Conservation (phyloP, 2,329 filamentous ascomycete genomes). For the Didymella pinodella region DNA sequence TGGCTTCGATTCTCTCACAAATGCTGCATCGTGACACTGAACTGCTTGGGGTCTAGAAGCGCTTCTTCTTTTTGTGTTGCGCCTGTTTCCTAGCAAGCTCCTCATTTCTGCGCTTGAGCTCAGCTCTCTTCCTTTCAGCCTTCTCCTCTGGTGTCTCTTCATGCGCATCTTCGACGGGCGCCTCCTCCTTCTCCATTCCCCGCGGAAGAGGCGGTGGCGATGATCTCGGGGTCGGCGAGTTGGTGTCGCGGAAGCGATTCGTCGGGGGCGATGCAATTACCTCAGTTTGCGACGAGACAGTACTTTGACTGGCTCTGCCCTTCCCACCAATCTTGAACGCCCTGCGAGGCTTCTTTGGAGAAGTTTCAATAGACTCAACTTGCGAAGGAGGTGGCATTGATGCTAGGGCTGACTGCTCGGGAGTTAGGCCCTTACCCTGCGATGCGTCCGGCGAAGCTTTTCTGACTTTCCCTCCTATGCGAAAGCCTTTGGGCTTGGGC, state of each 20-base stretch:
- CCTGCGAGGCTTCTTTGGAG: constrained; percentile 28
- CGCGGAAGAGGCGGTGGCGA: constrained; percentile 20
- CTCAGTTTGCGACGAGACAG: constrained; percentile 12
- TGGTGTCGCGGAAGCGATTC: constrained; percentile 10
- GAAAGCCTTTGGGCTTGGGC: constrained; percentile 35
- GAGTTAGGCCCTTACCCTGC: not conserved
- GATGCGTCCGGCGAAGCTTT: constrained; percentile 10
- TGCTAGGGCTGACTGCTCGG: not conserved
- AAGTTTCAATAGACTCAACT: constrained; percentile 4
- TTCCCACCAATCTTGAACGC: constrained; percentile 48
- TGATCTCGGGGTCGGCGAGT: constrained; percentile 21
- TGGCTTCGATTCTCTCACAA: not conserved
- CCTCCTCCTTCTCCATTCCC: constrained; percentile 14
- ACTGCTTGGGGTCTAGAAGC: constrained; percentile 31
- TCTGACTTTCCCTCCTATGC: constrained; percentile 41
- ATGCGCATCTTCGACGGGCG: constrained; percentile 25
- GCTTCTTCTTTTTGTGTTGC: constrained; percentile 46
- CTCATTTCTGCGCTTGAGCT: constrained; percentile 64
- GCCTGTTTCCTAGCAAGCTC: constrained; percentile 61
- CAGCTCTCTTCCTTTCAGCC: constrained; percentile 63
- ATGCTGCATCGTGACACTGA: not conserved
- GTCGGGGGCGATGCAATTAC: constrained; percentile 13
- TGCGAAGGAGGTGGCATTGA: constrained; percentile 16
- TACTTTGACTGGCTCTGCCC: constrained; percentile 21
- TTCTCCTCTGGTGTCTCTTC: constrained; percentile 59